A percentile compares a stretch with the other conserved stretches of the same genome.
Evolutionary conservation across 2,329 filamentous ascomycete species (phyloP).

Genomic region (Metarhizium guizhouense): DNA sequence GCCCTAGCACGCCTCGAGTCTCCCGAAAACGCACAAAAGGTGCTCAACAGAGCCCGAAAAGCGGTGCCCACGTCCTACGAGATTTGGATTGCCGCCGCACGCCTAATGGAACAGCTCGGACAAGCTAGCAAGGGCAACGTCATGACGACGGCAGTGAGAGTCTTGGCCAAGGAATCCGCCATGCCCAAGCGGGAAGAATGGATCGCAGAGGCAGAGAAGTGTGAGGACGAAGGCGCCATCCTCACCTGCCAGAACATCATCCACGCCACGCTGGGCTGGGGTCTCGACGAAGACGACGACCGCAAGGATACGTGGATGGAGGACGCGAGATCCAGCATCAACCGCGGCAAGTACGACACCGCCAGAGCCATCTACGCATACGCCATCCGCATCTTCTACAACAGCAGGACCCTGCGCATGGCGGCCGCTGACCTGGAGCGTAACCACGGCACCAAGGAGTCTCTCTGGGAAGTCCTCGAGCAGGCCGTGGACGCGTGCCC

Average conservation of each 20-base stretch:
- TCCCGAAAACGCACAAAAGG: slow-evolving; percentile 85
- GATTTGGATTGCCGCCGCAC: slow-evolving; percentile 91
- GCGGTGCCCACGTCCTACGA: slow-evolving; percentile 88
- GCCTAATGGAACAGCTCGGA: slow-evolving; percentile 81
- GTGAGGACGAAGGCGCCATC: slow-evolving; percentile 82
- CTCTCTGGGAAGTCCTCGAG: slow-evolving; percentile 76
- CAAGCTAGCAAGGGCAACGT: slow-evolving; percentile 74
- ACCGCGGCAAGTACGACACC: slow-evolving; percentile 76
- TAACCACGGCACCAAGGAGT: slow-evolving; percentile 76
- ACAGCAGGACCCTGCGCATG: slow-evolving; percentile 80
- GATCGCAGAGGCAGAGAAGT: slow-evolving; percentile 90
- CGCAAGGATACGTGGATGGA: slow-evolving; percentile 94
- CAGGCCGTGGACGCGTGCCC: slow-evolving; percentile 92
- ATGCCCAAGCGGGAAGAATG: slow-evolving; percentile 98
- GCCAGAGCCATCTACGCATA: slow-evolving; percentile 91
- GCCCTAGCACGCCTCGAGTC: slow-evolving; percentile 84
- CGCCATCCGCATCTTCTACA: slow-evolving; percentile 79
- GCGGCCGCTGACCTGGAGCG: slow-evolving; percentile 87
- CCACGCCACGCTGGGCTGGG: slow-evolving; percentile 85
- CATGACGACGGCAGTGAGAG: slow-evolving; percentile 88
- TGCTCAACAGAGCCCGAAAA: slow-evolving; percentile 91
- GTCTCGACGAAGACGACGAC: slow-evolving; percentile 91
- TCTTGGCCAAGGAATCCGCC: slow-evolving; percentile 80
- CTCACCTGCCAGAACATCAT: slow-evolving; percentile 86
- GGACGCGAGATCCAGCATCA: slow-evolving; percentile 76